Evolutionary conservation across 371 early-diverging fungal species (phyloP), one percentile per base, ranked within the genome.

Genomic region (Phascolomyces articulosus): DNA sequence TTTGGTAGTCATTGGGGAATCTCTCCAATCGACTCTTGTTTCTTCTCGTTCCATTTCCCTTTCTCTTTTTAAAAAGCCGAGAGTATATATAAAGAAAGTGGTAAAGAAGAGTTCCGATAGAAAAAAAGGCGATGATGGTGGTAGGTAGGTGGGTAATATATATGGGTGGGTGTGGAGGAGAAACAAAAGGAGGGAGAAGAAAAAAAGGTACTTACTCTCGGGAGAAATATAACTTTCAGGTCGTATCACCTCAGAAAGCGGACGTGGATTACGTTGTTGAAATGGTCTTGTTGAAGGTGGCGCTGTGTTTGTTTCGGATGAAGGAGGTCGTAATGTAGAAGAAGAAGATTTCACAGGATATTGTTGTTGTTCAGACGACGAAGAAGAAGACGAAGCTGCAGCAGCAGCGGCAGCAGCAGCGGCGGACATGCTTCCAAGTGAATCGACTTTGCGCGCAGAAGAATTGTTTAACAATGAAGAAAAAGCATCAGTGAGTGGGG

Each of bases 221-320:
- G 79, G 76, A 51, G 76, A 74, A 38, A 67, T 64, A 47, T 65
- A 71, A 60, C 65, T 79, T 16, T 69, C 78, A 34, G 70, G 74
- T 55, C 71, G 69, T 10, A 79, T 60, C 18, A 79, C 69, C 61
- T 79, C 79, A 62, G 79, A 79, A n/a, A 74, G 66, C 20, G 78
- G 78, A 8, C 78, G 66, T 60, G 73, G 55, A 51, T 70, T 64
- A 27, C 67, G 68, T 40, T 58, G 71, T 31, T 55, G 62, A 60
- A 56, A 38, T n/a, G 57, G n/a, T 28, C 41, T 55, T 21, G 48
- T 48, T 23, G 41, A 16, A 34, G 64, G 11, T 21, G 38, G 31
- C 20, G 55, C 23, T 34, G 63, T 18, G 18, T 40, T 44, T n/a
- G 63, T 21, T 34, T 63, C 56, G 63, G 63, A 63, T 40, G 63